Conservation (phyloP, 768 basidiomycete genomes). For the Leccinum incarnatum region DNA sequence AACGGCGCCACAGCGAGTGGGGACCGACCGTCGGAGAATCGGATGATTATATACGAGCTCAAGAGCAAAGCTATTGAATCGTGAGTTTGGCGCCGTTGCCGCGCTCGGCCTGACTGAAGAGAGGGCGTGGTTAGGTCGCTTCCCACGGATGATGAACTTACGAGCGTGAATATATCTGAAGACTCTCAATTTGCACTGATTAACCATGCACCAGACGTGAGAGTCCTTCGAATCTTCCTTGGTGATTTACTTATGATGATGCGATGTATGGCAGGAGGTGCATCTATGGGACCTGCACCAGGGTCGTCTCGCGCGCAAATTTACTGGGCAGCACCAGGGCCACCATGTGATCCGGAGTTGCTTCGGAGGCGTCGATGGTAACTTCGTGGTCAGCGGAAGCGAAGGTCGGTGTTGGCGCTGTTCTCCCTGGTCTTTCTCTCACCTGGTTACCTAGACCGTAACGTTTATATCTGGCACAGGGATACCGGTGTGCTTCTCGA, state of each 20-base stretch:
- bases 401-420: constrained; percentile 63
- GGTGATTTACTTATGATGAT: constrained; percentile 7
- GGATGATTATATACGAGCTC: constrained; percentile 77
- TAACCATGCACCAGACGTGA: constrained; percentile 84
- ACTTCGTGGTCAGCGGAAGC: constrained; percentile 90
- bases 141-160: constrained; percentile 73
- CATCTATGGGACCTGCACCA: constrained; percentile 81
- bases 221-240: constrained; percentile 22
- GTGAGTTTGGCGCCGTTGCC: constrained; percentile 45
- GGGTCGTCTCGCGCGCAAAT: constrained; percentile 71
- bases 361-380: constrained; percentile 87
- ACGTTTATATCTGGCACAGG: constrained; percentile 94
- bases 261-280: constrained; percentile 61
- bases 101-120: constrained; percentile 7
- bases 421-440: constrained; percentile 6
- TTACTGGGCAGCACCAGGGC: constrained; percentile 81
- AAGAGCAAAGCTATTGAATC: constrained; percentile 61
- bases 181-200: constrained; percentile 87
- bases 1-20: constrained; percentile 35
- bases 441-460: constrained; percentile 61
- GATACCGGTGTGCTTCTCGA: constrained; percentile 83
- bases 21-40: constrained; percentile 45
- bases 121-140: constrained; percentile 47
- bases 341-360: constrained; percentile 88
- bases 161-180: constrained; percentile 81